These are phyloP conservation scores for Coemansia asiatica DNA, from an alignment of 192 early-diverging fungal species.

Conservation along the genomic window DNA sequence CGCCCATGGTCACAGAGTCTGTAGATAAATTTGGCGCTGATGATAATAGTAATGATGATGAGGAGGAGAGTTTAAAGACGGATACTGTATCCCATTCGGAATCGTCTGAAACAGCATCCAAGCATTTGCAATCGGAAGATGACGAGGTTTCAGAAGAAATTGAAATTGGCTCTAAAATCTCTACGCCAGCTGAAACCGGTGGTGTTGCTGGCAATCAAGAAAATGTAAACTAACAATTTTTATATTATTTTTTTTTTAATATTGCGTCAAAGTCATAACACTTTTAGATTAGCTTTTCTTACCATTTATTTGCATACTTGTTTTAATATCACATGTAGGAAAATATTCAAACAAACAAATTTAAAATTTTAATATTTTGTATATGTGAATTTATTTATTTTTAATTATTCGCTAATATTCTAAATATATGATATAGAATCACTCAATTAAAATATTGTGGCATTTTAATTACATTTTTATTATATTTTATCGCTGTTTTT, in stretches of 20 bases:
- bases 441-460: too few relatives aligned
- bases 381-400: neutral
- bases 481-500: too few relatives aligned
- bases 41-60: neutral
- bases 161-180: conserved; percentile 9
- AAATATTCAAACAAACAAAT: neutral
- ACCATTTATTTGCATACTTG: neutral
- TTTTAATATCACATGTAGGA: neutral
- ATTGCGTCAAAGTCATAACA: neutral
- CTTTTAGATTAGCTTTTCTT: neutral
- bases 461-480: too few relatives aligned
- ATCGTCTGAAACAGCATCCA: neutral
- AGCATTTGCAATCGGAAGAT: neutral
- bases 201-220: neutral
- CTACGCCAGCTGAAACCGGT: conserved; percentile 1
- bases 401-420: too few relatives aligned
- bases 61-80: neutral
- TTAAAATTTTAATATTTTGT: neutral
- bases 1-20: conserved; percentile 4
- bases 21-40: neutral
- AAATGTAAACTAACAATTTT: neutral
- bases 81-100: neutral
- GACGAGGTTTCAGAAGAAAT: conserved; percentile 2
- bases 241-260: neutral
- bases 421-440: too few relatives aligned